phyloP scores from a whole-genome alignment of 257 asterid species.

The Asclepias syriaca region DNA sequence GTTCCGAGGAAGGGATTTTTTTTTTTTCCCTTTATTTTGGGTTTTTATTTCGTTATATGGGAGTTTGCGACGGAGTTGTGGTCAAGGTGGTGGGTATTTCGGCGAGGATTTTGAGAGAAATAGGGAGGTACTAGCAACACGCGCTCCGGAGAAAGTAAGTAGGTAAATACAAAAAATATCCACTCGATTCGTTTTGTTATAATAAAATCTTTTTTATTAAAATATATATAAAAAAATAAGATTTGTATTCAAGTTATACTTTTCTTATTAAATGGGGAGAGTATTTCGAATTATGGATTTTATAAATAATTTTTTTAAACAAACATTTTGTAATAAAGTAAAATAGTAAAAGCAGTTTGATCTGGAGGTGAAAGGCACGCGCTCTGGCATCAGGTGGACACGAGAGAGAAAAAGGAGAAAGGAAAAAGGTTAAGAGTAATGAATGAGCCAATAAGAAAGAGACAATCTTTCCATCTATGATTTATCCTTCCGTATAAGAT shows the following conservation, averaged over 20 bases:
- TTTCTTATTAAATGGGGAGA: slow-evolving; percentile 1
- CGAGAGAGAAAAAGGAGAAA: background rate
- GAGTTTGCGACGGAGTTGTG: slow-evolving; percentile 20
- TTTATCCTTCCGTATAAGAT: background rate
- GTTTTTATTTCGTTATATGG: background rate
- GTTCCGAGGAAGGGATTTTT: background rate
- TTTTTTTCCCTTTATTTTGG: background rate
- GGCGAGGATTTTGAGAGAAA: slow-evolving; percentile 3
- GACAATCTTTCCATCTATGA: slow-evolving; percentile 14
- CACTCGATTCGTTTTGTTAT: background rate
- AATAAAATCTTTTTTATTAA: background rate
- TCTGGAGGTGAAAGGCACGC: background rate
- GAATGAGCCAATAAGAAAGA: background rate
- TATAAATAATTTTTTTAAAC: background rate
- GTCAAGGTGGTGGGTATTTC: slow-evolving; percentile 21
- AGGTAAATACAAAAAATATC: background rate
- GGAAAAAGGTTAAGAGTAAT: background rate
- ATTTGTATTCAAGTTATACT: slow-evolving; percentile 11
- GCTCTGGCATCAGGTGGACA: background rate
- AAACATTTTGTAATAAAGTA: no score
- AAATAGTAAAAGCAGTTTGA: no score
- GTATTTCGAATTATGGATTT: background rate
- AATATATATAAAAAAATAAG: background rate
- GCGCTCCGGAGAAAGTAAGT: slow-evolving; percentile 3
- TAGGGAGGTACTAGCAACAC: slow-evolving; percentile 5